Base-by-base conservation (phyloP, 441 rosid genomes). In the Croton laevigatus region DNA sequence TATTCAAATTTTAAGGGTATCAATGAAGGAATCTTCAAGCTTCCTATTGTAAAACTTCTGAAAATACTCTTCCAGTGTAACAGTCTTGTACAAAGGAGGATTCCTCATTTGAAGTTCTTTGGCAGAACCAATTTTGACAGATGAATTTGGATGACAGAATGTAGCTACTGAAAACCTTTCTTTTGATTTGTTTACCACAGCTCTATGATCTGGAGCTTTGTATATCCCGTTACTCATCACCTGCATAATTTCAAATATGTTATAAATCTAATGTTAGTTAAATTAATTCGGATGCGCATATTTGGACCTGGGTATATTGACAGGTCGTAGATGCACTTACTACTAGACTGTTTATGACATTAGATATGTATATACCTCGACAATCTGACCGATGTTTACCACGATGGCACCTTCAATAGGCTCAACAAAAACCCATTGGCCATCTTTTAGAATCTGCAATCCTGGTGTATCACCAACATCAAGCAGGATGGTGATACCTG, bases 171-270 rank as follows among this genome's bases (percentile, higher is more conserved):
- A 78, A 54, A 52, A 36, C 68, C 86, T 76, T 71, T 76, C 86
- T 60, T 65, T 72, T 13, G 61, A 62, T 51, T 73, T 76, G 74
- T 72, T 83, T 36, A 76, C 86, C 38, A 76, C 69, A 4, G 71
- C 81, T 69, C 86, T 74, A 32, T 78, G 81, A 32, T 76, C 76
- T 0, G 78, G 76, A 27, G 81, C 84, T 67, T 65, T 76, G 61
- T 76, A 76, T 16, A 66, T 75, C 53, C 80, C 84, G 52, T 81
- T 83, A 78, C 84, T 81, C 60, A 75, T 54, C n/a, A 82, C 69
- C 85, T 75, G 82, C 75, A 78, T 19, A n/a, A 20, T 53, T 53
- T 53, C 4, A 51, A n/a, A 36, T 16, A 36, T 38, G 2, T 36
- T 17, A 19, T 17, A 27, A n/a, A 12, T 32, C 3, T 59, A 14